Percentiles rank a stretch among this genome's conserved stretches.
Conservation (phyloP, 2,329 filamentous ascomycete genomes). For the Tolypocladium endophyticum region DNA sequence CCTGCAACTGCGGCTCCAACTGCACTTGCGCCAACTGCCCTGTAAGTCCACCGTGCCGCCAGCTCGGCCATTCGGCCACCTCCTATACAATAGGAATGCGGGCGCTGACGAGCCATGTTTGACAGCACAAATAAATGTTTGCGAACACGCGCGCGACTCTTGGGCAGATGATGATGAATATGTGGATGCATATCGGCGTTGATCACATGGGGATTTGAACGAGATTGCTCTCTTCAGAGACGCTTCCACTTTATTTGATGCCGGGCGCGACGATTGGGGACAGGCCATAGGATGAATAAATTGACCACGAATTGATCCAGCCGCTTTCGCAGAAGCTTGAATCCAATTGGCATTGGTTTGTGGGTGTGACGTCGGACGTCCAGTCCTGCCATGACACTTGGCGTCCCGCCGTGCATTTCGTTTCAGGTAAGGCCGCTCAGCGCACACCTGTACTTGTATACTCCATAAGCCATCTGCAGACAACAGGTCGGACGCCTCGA, state of each 20-base stretch:
- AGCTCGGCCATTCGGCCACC: background rate
- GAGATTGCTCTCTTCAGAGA: background rate
- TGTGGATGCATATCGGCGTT: background rate
- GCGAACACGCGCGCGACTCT: background rate
- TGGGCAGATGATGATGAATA: no score
- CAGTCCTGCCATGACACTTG: background rate
- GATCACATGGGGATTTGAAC: no score
- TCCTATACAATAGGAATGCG: no score
- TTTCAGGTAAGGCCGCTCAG: background rate
- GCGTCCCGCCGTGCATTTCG: background rate
- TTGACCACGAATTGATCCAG: background rate
- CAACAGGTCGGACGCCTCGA: background rate
- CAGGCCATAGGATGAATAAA: background rate
- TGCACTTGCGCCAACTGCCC: constrained; percentile 33
- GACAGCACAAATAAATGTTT: constrained; percentile 2
- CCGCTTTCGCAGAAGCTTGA: background rate
- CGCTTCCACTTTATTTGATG: background rate
- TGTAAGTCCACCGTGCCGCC: constrained; percentile 18
- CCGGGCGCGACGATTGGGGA: background rate
- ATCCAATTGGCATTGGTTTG: background rate
- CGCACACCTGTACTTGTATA: background rate
- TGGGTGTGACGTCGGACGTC: background rate
- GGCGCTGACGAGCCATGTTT: background rate
- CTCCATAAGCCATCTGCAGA: background rate
- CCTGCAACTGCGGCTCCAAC: constrained; percentile 29